Evolutionary conservation across 225 moss, liverwort and hornwort genomes (phyloP).

Genomic region (Polytrichum formosum): DNA sequence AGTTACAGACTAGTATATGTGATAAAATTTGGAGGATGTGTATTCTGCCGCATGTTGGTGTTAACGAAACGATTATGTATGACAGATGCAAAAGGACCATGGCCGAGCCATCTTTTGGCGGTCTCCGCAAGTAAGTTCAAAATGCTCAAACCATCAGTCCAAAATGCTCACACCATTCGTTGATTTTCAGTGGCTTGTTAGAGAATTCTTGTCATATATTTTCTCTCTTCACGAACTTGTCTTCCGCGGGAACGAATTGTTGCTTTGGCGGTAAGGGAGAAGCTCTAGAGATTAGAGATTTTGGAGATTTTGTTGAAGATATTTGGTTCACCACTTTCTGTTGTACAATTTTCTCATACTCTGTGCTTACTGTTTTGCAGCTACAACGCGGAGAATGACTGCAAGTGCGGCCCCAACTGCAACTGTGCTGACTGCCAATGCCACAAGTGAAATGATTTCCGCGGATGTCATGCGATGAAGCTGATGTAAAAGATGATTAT

Average conservation of each 20-base stretch:
- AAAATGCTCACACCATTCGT: too few relatives aligned
- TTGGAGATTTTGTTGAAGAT: not conserved
- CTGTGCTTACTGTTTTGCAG: slow-evolving; percentile 11
- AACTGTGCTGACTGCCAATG: slow-evolving; percentile 39
- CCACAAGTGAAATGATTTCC: slow-evolving; percentile 16
- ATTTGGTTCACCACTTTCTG: not conserved
- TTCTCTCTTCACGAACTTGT: too few relatives aligned
- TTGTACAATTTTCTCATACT: not conserved
- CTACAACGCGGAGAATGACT: slow-evolving; percentile 41
- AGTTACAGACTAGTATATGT: not conserved
- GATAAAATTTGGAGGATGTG: not conserved
- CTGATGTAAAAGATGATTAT: not conserved
- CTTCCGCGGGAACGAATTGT: too few relatives aligned
- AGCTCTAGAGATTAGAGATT: not conserved
- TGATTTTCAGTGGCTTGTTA: too few relatives aligned
- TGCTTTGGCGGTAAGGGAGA: too few relatives aligned
- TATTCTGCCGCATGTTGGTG: not conserved
- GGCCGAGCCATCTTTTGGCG: slow-evolving; percentile 32
- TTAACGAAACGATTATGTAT: not conserved
- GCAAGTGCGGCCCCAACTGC: slow-evolving; percentile 53
- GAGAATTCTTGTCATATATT: not conserved
- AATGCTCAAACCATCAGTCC: not conserved
- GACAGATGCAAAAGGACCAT: slow-evolving; percentile 28
- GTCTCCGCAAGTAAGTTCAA: slow-evolving; percentile 41
- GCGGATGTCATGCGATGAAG: not conserved